phyloP scores from a whole-genome alignment of 2,329 filamentous ascomycete genomes.

The Pestalotiopsis sp. region DNA sequence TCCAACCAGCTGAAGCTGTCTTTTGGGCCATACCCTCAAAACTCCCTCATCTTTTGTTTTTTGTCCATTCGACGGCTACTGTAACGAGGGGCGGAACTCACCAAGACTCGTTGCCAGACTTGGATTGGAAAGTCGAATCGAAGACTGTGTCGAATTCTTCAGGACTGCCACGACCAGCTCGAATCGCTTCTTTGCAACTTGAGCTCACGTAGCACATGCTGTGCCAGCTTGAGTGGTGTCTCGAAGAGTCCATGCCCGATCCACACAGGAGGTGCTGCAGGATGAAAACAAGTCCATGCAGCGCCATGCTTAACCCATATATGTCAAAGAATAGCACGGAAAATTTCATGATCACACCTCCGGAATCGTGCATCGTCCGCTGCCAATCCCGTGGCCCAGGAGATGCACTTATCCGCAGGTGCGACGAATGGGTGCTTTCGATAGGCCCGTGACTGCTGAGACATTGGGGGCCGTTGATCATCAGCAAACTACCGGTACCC shows the following conservation, averaged over 20 bases:
- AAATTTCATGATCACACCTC: background rate
- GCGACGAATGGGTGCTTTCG: background rate
- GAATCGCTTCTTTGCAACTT: background rate
- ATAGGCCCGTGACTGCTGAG: background rate
- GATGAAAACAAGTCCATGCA: background rate
- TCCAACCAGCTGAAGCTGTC: too few species aligned
- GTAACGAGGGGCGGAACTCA: too few species aligned
- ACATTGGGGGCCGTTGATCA: conserved; percentile 6
- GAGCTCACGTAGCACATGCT: background rate
- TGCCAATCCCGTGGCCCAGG: background rate
- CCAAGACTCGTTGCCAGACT: background rate
- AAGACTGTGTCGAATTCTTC: background rate
- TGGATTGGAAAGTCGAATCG: background rate
- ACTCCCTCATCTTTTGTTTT: too few species aligned
- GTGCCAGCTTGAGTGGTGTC: background rate
- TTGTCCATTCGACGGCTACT: too few species aligned
- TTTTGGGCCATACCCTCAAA: too few species aligned
- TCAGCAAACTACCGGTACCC: background rate
- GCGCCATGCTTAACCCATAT: background rate
- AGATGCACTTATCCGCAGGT: background rate
- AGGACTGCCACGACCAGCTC: background rate
- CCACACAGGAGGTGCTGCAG: background rate
- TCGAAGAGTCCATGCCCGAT: background rate
- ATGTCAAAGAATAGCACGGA: background rate
- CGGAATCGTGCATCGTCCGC: conserved; percentile 6